A percentile compares a stretch with the other conserved stretches of the same genome.
These are phyloP conservation scores for Musa itinerans DNA, from an alignment of 176 grass and related monocot species.

Conservation along the genomic window DNA sequence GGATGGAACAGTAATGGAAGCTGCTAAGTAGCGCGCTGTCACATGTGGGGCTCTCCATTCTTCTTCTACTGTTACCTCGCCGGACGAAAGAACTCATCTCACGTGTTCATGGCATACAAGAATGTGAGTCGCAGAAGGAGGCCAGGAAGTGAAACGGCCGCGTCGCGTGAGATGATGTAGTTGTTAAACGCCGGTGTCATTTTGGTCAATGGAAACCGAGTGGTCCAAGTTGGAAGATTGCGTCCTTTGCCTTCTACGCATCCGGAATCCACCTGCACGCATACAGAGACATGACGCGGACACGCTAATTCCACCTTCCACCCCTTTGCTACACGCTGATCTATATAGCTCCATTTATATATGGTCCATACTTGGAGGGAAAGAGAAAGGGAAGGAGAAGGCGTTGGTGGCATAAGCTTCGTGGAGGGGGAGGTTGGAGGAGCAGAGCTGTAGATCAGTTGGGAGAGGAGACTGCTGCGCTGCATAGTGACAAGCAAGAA, in stretches of 20 bases:
- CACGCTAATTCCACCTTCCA: slow-evolving; percentile 31
- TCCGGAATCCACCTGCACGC: slow-evolving; percentile 23
- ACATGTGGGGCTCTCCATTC: too few relatives aligned
- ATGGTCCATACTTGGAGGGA: neutral
- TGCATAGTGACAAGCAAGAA: slow-evolving; percentile 30
- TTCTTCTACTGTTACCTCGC: too few relatives aligned
- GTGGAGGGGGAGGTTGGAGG: neutral
- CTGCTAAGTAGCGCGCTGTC: too few relatives aligned
- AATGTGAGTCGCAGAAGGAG: too few relatives aligned
- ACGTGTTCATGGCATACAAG: neutral
- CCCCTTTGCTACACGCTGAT: slow-evolving; percentile 1
- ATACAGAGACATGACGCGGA: slow-evolving; percentile 30
- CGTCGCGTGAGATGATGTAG: neutral
- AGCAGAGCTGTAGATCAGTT: neutral
- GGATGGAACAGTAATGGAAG: too few relatives aligned
- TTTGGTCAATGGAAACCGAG: slow-evolving; percentile 18
- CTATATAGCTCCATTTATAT: slow-evolving; percentile 8
- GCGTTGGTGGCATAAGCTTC: neutral
- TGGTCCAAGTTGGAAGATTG: slow-evolving; percentile 18
- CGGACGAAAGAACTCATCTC: neutral
- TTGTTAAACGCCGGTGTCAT: slow-evolving; percentile 6
- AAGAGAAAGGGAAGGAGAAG: too few relatives aligned
- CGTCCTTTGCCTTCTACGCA: slow-evolving; percentile 38
- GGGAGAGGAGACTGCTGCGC: neutral
- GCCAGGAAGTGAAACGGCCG: neutral